Evolutionary conservation across 2,329 filamentous ascomycete species (phyloP), one percentile per base, ranked within the genome.

Genomic region (Fulvia fulva): DNA sequence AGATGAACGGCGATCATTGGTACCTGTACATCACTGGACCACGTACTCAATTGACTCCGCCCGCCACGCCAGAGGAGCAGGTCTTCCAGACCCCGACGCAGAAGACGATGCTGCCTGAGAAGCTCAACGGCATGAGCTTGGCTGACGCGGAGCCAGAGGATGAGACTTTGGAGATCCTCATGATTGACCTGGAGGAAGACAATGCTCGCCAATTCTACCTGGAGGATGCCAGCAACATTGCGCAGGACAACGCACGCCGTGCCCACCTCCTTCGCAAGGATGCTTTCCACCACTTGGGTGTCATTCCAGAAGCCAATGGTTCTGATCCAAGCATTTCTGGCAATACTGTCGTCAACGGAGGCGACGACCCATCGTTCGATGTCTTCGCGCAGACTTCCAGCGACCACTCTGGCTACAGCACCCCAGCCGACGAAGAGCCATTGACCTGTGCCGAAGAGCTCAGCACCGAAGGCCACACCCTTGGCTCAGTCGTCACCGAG

Each of bases 1-100:
- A 97, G 79, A 97, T 97, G 93, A 99, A 99, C 68, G 93, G 94
- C 58, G 94, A 99, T 75, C 94, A 99, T 70, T 99, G 94, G 94
- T 97, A 97, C 74, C 80, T 99, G 56, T 99, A 99, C 78, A 87
- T 97, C 69, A 97, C 94, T 12, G 90, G 90, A 53, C 93, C 94
- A 19, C 87, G 88, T 72, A 87, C 84, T 50, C 80, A 84, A 55
- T 80, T 95, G 64, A 96, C 92, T 0, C 91, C 92, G 5, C 92
- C 93, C 57, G 81, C 86, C 28, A 96, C 89, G 11, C 92, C 93
- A 5, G 75, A 74, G 11, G 70, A 72, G 30, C 77, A 83, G 53
- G 78, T 79, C 61, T 68, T 75, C 25, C 77, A 82, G 68, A 82
- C 82, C 1, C 78, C 85, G 66, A 87, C 82, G 49, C 86, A 83